phyloP scores from a whole-genome alignment of 169 alveolate species.

The Condylostoma magnum region DNA sequence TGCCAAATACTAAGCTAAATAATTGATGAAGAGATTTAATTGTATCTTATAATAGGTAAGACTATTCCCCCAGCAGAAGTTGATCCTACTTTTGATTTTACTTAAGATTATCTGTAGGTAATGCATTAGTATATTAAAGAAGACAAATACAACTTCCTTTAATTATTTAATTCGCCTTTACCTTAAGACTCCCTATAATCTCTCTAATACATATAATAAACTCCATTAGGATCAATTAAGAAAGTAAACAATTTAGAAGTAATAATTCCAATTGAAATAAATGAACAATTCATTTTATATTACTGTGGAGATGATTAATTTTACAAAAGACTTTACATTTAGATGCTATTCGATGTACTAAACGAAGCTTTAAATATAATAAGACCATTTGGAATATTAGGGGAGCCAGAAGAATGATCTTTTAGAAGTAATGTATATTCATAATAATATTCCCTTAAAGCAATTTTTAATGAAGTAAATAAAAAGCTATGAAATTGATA shows the following conservation, averaged over 20 bases:
- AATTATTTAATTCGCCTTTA: no score
- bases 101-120: no score
- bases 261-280: conserved; percentile 17
- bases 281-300: not conserved
- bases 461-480: not conserved
- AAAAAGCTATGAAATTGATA: not conserved
- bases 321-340: not conserved
- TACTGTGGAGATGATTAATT: not conserved
- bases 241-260: conserved; percentile 17
- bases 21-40: no score
- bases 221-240: no score
- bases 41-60: no score
- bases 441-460: not conserved
- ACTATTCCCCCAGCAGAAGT: no score
- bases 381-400: conserved; percentile 14
- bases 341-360: conserved; percentile 27
- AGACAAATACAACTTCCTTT: no score
- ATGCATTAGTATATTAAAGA: no score
- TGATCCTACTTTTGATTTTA: no score
- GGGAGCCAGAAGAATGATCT: conserved; percentile 23
- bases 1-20: no score
- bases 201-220: no score
- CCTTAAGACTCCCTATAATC: no score
- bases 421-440: not conserved
- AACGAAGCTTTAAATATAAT: conserved; percentile 28